Conservation (phyloP, 441 rosid genomes). For the Pelargonium australe region DNA sequence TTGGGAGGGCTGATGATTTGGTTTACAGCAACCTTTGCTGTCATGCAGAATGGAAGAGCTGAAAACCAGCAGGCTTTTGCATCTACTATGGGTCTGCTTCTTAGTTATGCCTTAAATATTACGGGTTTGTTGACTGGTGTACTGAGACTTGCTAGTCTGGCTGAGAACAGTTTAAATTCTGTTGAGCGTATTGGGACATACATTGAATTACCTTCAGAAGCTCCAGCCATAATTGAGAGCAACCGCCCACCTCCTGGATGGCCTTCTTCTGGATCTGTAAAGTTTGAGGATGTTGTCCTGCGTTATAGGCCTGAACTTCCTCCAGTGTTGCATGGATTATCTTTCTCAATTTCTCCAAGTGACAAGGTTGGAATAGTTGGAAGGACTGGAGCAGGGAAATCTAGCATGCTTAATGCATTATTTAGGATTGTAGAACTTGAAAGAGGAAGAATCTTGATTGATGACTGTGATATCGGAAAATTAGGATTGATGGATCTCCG, state of each 20-base stretch:
- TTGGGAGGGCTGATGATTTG: constrained; percentile 92
- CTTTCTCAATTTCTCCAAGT: constrained; percentile 60
- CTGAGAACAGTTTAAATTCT: constrained; percentile 84
- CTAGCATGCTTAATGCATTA: constrained; percentile 85
- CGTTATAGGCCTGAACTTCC: constrained; percentile 89
- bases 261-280: constrained; percentile 87
- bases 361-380: constrained; percentile 91
- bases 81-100: constrained; percentile 88
- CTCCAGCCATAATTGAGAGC: constrained; percentile 62
- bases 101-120: constrained; percentile 80
- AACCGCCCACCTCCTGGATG: constrained; percentile 84
- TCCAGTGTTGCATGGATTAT: constrained; percentile 73
- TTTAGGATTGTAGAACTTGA: constrained; percentile 84
- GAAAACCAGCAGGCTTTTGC: constrained; percentile 72
- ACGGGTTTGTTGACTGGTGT: constrained; percentile 67
- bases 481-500: constrained; percentile 80
- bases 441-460: constrained; percentile 73
- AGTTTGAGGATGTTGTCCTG: constrained; percentile 73
- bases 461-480: constrained; percentile 61
- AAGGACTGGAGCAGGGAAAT: constrained; percentile 95
- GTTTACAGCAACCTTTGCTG: constrained; percentile 88
- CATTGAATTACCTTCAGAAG: constrained; percentile 78
- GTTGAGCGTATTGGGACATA: constrained; percentile 82
- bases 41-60: constrained; percentile 75
- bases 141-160: constrained; percentile 80